phyloP scores from a whole-genome alignment of 2,329 filamentous ascomycete genomes.

The Calonectria honghensis region DNA sequence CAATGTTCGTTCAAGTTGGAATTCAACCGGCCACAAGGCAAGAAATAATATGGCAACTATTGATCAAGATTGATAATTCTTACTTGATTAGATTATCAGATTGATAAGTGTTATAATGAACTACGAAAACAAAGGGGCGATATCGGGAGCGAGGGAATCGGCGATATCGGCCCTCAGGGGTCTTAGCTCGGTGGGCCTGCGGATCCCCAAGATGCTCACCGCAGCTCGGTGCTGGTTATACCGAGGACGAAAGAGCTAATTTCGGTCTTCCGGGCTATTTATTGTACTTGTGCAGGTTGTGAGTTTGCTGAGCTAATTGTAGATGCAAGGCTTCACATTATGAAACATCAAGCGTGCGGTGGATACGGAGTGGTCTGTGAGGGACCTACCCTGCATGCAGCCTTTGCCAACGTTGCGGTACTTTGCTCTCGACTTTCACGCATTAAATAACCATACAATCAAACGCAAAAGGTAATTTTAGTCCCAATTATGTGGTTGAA shows the following conservation, averaged over 20 bases:
- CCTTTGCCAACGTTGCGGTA: neutral
- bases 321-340: neutral
- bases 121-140: neutral
- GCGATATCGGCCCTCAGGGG: constrained; percentile 12
- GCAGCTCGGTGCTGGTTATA: neutral
- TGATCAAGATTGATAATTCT: too few species aligned
- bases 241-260: neutral
- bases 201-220: neutral
- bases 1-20: neutral
- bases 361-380: neutral
- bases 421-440: neutral
- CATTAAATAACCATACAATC: neutral
- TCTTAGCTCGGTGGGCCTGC: neutral
- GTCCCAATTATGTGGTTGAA: neutral
- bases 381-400: neutral
- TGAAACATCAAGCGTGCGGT: neutral
- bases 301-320: neutral
- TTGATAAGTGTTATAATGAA: neutral
- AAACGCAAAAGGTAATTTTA: neutral
- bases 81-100: neutral
- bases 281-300: neutral
- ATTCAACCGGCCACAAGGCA: neutral
- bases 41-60: neutral
- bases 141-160: neutral
- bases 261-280: neutral